Evolutionary conservation across 2,329 filamentous ascomycete species (phyloP).

Genomic region (Verticillium klebahnii): DNA sequence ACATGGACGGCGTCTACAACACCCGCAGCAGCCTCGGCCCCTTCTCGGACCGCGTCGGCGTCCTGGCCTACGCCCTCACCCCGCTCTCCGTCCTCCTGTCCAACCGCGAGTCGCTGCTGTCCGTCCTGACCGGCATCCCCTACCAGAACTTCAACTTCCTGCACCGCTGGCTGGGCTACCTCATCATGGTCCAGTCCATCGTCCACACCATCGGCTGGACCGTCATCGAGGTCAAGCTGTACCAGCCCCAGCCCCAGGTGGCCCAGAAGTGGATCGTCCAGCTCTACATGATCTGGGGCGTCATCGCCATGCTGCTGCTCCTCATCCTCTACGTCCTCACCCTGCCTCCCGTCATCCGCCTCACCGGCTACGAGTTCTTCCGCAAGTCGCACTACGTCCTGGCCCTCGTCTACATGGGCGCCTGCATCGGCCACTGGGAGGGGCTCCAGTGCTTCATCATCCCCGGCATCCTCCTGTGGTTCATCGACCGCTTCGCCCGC

Average conservation of each 20-base stretch:
- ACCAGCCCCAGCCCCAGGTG: conserved; percentile 64
- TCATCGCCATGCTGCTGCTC: conserved; percentile 63
- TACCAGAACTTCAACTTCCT: conserved; percentile 76
- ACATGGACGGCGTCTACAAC: conserved; percentile 50
- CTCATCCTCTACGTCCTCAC: conserved; percentile 58
- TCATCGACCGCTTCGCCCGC: conserved; percentile 57
- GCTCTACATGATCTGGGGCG: conserved; percentile 68
- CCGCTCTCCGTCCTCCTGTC: conserved; percentile 64
- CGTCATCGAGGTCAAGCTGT: conserved; percentile 60
- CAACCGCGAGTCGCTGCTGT: conserved; percentile 67
- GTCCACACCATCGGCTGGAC: conserved; percentile 71
- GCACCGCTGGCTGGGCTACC: conserved; percentile 70
- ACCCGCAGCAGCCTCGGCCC: conserved; percentile 62
- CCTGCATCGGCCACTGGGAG: conserved; percentile 71
- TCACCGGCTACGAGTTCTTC: conserved; percentile 74
- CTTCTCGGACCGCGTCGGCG: conserved; percentile 65
- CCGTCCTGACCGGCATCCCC: conserved; percentile 65
- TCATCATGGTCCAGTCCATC: conserved; percentile 64
- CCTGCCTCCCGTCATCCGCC: conserved; percentile 49
- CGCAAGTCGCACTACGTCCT: conserved; percentile 69
- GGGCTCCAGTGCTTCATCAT: conserved; percentile 65
- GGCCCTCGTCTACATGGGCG: conserved; percentile 69
- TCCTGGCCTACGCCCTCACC: conserved; percentile 69
- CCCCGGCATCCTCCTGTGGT: conserved; percentile 60
- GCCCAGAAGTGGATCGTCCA: conserved; percentile 55